Evolutionary conservation across 2,329 filamentous ascomycete species (phyloP), one percentile per base, ranked within the genome.

Genomic region (Aspergillus sclerotialis): DNA sequence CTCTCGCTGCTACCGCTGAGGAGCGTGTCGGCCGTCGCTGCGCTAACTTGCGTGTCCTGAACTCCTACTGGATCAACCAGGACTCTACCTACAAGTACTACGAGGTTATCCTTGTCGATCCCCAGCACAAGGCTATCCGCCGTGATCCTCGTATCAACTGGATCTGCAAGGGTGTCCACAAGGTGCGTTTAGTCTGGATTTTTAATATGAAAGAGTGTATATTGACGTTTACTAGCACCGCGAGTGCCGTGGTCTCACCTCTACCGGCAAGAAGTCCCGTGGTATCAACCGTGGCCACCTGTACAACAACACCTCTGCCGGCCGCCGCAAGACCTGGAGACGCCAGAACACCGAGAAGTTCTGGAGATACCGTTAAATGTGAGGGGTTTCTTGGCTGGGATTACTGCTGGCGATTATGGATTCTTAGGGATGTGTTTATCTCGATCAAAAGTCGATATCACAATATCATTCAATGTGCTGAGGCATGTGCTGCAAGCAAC

Each of bases 51-150:
- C 88, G 92, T 67, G 92, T 98, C 65, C 84, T 98, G 65, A 98
- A 98, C 85, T 96, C 90, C 49, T 98, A 98, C 89, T 98, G 93
- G 93, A 87, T 98, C 79, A 98, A 98, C 85, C 88, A 96, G 80
- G 92, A 98, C 78, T 95, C 89, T 44, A 98, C 92, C 73, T 98
- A 96, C 86, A 98, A 98, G 81, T 98, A 98, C 85, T 98, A 80
- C 78, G 92, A 98, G 76, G 82, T 96, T 72, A 96, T 98, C 77
- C 86, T 95, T 65, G 90, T 98, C 67, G 92, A 98, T 77, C 92
- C 92, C 68, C 85, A 93, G 78, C 92, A 98, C 86, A 96, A 96
- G 82, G 92, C 92, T 65, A 98, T 98, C 80, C 92, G 92, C 72
- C 86, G 84, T 66, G 92, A 98, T 71, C 76, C 92, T 63, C 89